Percentiles rank a stretch among this genome's conserved stretches.
These are phyloP conservation scores for Lupinus albus DNA, from an alignment of 306 rosid genomes.

Conservation along the genomic window DNA sequence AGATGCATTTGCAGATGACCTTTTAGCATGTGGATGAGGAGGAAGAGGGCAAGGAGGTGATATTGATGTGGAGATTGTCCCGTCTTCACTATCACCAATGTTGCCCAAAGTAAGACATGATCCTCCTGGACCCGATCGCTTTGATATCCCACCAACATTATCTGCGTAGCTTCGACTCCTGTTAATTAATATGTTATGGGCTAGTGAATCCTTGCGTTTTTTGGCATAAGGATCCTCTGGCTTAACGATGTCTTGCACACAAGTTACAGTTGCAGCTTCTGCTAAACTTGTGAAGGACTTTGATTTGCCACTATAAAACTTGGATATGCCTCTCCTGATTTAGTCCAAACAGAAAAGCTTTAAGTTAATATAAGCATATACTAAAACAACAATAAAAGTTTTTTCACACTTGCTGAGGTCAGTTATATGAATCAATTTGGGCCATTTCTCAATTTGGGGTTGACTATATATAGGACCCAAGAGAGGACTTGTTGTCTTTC, in stretches of 20 bases:
- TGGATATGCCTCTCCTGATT: slow-evolving; percentile 90
- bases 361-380: neutral
- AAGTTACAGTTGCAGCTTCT: slow-evolving; percentile 57
- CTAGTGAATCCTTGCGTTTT: slow-evolving; percentile 72
- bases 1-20: slow-evolving; percentile 39
- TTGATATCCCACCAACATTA: slow-evolving; percentile 53
- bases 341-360: neutral
- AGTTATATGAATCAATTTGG: no score
- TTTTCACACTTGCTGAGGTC: no score
- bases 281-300: slow-evolving; percentile 85
- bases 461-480: no score
- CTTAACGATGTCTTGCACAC: slow-evolving; percentile 67
- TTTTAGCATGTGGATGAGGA: slow-evolving; percentile 64
- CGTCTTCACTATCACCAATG: slow-evolving; percentile 42
- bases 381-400: neutral
- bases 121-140: slow-evolving; percentile 54
- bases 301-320: slow-evolving; percentile 82
- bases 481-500: no score
- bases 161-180: slow-evolving; percentile 49
- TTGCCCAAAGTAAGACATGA: slow-evolving; percentile 43
- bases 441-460: neutral
- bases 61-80: slow-evolving; percentile 44
- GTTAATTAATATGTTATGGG: slow-evolving; percentile 42
- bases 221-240: slow-evolving; percentile 75
- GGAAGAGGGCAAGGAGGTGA: slow-evolving; percentile 66